Base-by-base conservation (phyloP, 768 basidiomycete genomes). In the Lyophyllum decastes region DNA sequence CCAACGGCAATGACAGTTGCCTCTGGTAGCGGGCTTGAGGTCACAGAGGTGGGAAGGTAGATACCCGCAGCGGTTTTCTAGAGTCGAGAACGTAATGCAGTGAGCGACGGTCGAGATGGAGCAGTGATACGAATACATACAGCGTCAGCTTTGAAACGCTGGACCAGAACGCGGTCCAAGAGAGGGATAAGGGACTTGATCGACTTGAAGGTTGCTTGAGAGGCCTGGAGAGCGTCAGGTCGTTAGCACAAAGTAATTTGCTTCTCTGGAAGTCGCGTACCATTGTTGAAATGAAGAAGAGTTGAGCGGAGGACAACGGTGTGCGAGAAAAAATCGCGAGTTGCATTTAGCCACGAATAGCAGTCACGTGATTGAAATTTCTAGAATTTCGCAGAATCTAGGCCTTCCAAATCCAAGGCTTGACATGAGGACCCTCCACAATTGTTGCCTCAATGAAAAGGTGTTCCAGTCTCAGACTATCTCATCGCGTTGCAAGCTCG, bases 51-150 rank as follows among this genome's bases (percentile, higher is more conserved):
- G n/a, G 97, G 97, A 46, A 99, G 82, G 85, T 95, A 95, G 71
- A 99, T 88, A 34, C 97, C 97, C 22, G 90, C 76, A 2, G 97
- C 90, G n/a, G 96, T 99, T 95, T 98, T 97, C 95, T 98, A 65
- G 9, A 40, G 30, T 49, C 47, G 24, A 55, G 24, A 22, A 17
- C 21, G 30, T 16, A 47, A 19, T 10, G 41, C 10, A 41, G 48
- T 40, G 22, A 38, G 22, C 21, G 27, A 10, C 24, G 40, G 61
- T 7, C 33, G 24, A 2, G 21, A 46, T 61, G 27, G 27, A 10
- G 17, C 25, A 9, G 14, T 17, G 35, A 52, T 0, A 38, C 11
- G 55, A n/a, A 48, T 30, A 79, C 90, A 60, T 68, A 98, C 95
- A 8, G 94, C 92, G 64, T 96, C 95, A 30, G 93, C 81, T 81